Evolutionary conservation across 768 basidiomycete genomes (phyloP).

Genomic region (Neoboletus magnificus): DNA sequence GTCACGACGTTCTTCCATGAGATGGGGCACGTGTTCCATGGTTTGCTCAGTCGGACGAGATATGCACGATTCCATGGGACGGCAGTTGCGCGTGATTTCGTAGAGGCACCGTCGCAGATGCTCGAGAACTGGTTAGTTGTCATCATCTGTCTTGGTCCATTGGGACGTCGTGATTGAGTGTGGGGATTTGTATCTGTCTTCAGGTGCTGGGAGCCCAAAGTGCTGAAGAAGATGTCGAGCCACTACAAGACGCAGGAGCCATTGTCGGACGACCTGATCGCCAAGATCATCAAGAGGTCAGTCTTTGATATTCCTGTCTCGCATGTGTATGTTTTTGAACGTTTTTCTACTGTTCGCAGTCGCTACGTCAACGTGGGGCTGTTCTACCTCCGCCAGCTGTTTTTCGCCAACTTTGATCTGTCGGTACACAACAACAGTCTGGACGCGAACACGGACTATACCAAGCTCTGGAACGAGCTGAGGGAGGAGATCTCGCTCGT

Average conservation of each 20-base stretch:
- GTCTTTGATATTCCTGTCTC: background rate
- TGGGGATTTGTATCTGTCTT: background rate
- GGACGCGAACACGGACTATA: slow-evolving; percentile 64
- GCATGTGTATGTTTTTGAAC: background rate
- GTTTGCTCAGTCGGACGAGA: slow-evolving; percentile 63
- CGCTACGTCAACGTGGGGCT: slow-evolving; percentile 82
- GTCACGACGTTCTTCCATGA: slow-evolving; percentile 93
- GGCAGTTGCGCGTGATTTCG: slow-evolving; percentile 75
- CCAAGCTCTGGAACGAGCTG: slow-evolving; percentile 73
- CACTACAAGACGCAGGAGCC: slow-evolving; percentile 76
- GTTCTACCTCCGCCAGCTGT: slow-evolving; percentile 67
- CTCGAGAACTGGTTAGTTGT: slow-evolving; percentile 74
- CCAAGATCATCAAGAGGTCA: slow-evolving; percentile 77
- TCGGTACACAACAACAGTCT: slow-evolving; percentile 31
- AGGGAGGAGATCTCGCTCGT: slow-evolving; percentile 69
- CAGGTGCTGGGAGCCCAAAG: slow-evolving; percentile 80
- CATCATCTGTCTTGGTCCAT: background rate
- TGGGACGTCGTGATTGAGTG: background rate
- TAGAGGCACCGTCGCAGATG: slow-evolving; percentile 91
- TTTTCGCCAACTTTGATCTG: slow-evolving; percentile 51
- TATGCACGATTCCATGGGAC: slow-evolving; percentile 83
- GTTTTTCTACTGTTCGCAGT: slow-evolving; percentile 25
- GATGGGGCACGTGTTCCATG: slow-evolving; percentile 77
- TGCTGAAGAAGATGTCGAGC: slow-evolving; percentile 71
- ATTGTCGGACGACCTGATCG: slow-evolving; percentile 63